These are phyloP conservation scores for Endocalyx cinctus DNA, from an alignment of 2,329 filamentous ascomycete genomes.

Conservation along the genomic window DNA sequence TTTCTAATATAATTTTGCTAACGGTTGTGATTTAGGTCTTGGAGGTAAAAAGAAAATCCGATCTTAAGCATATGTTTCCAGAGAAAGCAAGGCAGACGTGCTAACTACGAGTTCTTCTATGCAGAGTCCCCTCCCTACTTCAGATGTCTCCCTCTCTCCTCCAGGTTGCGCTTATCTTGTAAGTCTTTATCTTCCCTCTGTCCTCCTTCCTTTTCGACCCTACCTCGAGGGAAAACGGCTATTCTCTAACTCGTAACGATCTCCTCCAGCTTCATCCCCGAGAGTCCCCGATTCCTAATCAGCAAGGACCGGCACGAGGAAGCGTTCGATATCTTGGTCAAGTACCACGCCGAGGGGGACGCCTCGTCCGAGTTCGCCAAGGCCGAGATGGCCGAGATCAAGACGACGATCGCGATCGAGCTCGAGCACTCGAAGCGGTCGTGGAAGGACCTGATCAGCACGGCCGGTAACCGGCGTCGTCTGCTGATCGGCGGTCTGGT, in stretches of 20 bases:
- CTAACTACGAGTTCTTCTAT: slow-evolving; percentile 24
- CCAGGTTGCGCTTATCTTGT: slow-evolving; percentile 36
- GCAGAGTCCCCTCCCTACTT: slow-evolving; percentile 37
- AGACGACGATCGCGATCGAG: slow-evolving; percentile 38
- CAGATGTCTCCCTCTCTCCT: slow-evolving; percentile 37
- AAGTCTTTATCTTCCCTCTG: slow-evolving; percentile 9
- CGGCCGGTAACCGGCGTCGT: slow-evolving; percentile 45
- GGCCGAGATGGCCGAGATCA: slow-evolving; percentile 50
- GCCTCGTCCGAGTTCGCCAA: slow-evolving; percentile 40
- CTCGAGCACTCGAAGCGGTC: slow-evolving; percentile 45
- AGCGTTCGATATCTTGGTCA: slow-evolving; percentile 25
- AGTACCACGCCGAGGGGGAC: slow-evolving; percentile 42
- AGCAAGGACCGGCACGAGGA: slow-evolving; percentile 28
- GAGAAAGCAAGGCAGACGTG: too few species aligned
- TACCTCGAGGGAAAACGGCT: too few species aligned
- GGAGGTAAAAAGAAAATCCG: slow-evolving; percentile 21
- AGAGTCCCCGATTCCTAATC: slow-evolving; percentile 25
- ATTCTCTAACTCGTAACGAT: too few species aligned
- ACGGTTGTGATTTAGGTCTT: slow-evolving; percentile 22
- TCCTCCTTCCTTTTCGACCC: too few species aligned
- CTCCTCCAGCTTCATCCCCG: slow-evolving; percentile 24
- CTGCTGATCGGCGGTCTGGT: slow-evolving; percentile 44
- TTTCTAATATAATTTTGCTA: too few species aligned
- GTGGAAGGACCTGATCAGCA: slow-evolving; percentile 49
- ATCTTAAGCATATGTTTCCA: too few species aligned